Evolutionary conservation across 305 asterid genomes (phyloP).

Genomic region (Solanum hybrid): DNA sequence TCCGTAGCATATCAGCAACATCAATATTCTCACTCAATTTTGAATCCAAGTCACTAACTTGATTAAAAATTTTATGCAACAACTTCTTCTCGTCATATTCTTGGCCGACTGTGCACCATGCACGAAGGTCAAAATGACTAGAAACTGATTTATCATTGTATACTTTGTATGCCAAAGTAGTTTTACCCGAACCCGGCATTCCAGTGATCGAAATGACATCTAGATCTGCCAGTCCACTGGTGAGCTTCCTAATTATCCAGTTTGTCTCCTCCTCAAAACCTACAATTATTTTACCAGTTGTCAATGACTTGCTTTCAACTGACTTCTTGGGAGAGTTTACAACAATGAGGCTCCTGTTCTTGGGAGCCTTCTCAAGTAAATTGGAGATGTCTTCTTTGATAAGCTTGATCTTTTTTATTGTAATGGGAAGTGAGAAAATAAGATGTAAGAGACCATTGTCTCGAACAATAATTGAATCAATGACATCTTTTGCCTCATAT

Average conservation of each 20-base stretch:
- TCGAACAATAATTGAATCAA: neutral
- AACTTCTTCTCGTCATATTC: neutral
- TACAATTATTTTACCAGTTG: neutral
- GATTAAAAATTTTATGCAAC: neutral
- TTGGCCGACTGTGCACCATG: neutral
- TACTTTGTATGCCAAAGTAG: neutral
- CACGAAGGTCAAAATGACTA: neutral
- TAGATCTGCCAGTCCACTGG: neutral
- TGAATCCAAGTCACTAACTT: neutral
- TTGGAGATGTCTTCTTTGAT: neutral
- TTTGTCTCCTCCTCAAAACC: neutral
- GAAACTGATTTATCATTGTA: neutral
- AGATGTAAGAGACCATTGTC: neutral
- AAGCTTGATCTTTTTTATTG: neutral
- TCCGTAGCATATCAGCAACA: neutral
- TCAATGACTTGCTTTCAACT: neutral
- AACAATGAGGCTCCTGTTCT: neutral
- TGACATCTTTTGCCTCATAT: neutral
- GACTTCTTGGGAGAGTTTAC: neutral
- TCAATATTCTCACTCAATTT: neutral
- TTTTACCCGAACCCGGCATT: conserved; percentile 1
- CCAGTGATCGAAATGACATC: conserved; percentile 9
- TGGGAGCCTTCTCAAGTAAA: neutral
- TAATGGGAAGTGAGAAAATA: neutral
- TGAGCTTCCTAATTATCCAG: neutral